Evolutionary conservation across 2,329 filamentous ascomycete species (phyloP).

Genomic region (Aspergillus pseudoglaucus): DNA sequence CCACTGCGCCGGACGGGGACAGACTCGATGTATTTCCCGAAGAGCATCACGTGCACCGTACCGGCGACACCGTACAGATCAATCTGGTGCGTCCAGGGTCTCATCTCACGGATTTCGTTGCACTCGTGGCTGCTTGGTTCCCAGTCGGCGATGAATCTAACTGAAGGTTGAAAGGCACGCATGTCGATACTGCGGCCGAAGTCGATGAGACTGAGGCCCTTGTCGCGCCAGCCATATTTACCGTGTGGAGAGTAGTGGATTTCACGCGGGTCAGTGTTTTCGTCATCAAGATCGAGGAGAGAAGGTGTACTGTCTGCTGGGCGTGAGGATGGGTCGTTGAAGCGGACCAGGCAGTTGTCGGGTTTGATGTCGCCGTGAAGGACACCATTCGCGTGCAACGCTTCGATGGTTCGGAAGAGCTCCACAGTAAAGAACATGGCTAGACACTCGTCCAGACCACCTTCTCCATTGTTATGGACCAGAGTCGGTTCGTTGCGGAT

Average conservation of each 20-base stretch:
- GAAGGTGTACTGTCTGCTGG: conserved; percentile 18
- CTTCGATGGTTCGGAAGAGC: conserved; percentile 81
- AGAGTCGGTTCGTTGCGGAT: conserved; percentile 60
- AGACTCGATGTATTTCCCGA: conserved; percentile 92
- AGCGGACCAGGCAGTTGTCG: conserved; percentile 87
- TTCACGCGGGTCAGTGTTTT: conserved; percentile 21
- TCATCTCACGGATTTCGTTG: conserved; percentile 86
- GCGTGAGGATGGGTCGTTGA: conserved; percentile 48
- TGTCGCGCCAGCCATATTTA: conserved; percentile 66
- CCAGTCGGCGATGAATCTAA: conserved; percentile 94
- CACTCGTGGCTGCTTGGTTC: conserved; percentile 82
- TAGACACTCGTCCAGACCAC: conserved; percentile 80
- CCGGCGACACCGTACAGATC: conserved; percentile 92
- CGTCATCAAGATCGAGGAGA: conserved; percentile 22
- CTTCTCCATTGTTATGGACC: conserved; percentile 43
- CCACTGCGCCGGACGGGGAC: conserved; percentile 28
- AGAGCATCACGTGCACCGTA: conserved; percentile 79
- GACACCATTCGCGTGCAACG: conserved; percentile 69
- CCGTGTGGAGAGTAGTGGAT: conserved; percentile 67
- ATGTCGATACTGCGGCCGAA: conserved; percentile 94
- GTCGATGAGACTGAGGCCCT: conserved; percentile 83
- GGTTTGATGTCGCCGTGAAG: conserved; percentile 92
- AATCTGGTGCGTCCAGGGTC: conserved; percentile 96
- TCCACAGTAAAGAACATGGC: conserved; percentile 96
- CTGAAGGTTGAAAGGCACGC: conserved; percentile 67